These are phyloP conservation scores for Prunus padus DNA, from an alignment of 306 rosid genomes.

Conservation along the genomic window DNA sequence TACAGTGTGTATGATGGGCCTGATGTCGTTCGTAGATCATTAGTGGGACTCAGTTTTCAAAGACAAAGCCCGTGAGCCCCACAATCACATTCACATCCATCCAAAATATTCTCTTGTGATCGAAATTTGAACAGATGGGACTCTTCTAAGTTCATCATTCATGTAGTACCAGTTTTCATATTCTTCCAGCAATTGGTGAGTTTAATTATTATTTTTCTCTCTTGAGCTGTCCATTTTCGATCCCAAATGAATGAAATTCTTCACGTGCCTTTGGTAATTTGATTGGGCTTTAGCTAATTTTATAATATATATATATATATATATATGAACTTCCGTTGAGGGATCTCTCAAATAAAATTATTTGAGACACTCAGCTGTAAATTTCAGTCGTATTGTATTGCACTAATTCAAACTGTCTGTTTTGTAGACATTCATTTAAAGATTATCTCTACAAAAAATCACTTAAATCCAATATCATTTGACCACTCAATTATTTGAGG, in stretches of 20 bases:
- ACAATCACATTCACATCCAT: conserved; percentile 35
- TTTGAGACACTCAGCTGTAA: too few species aligned
- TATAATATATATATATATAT: neutral
- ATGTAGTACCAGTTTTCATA: conserved; percentile 12
- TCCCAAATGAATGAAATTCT: conserved; percentile 35
- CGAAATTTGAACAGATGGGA: conserved; percentile 47
- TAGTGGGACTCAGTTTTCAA: conserved; percentile 29
- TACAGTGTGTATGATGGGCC: conserved; percentile 21
- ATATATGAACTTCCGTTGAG: too few species aligned
- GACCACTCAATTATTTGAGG: too few species aligned
- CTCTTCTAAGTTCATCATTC: conserved; percentile 36
- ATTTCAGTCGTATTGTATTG: too few species aligned
- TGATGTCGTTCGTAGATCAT: conserved; percentile 23
- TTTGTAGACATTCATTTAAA: too few species aligned
- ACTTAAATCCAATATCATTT: too few species aligned
- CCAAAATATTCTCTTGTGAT: conserved; percentile 50
- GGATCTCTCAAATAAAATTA: too few species aligned
- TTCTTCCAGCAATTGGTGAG: conserved; percentile 32
- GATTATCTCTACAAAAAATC: rapidly evolving
- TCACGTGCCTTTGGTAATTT: conserved; percentile 38
- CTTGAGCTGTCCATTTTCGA: conserved; percentile 40
- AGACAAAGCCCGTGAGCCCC: conserved; percentile 39
- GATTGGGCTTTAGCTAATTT: conserved; percentile 18
- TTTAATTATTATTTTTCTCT: conserved; percentile 19
- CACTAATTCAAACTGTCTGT: rapidly evolving